Evolutionary conservation across 139 green algal species (phyloP), one percentile per base, ranked within the genome.

Genomic region (Coccomyxa sp.): DNA sequence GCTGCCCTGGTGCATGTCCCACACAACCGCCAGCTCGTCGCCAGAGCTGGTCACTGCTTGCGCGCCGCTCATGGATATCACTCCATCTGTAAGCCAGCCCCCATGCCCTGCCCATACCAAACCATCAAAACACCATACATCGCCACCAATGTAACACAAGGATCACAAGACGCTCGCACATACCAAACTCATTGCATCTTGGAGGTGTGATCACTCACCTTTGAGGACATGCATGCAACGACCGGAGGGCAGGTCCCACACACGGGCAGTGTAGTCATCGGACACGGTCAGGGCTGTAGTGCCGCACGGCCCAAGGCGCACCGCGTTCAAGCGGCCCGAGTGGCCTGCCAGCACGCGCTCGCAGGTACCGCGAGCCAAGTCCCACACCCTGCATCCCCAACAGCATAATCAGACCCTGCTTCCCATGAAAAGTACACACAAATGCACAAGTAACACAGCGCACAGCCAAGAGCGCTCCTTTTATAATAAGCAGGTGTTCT

Each of bases 1-100:
- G 18, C 27, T 57, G 51, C 87, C 87, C 10, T 66, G 89, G 51
- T 25, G n/a, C 28, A 89, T 30, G 78, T 95, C 88, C 92, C 92
- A 95, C 31, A 93, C 79, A 13, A 90, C 84, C 11, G 85, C 91
- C 16, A 90, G 91, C 13, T 81, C 58, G 82, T 94, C 93, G 80
- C 93, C 93, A 31, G 81, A 88, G 23, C 83, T 89, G 13, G 92
- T 96, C 16, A 94, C 79, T 0, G 85, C 91, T 13, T 57, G 81
- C 23, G 31, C 45, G 67, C 85, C 92, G 58, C 91, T 84, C 0
- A 57, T 74, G 0, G 87, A 86, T n/a, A 96, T 84, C 0, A 86
- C 89, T 4, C 89, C 88, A 67, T 92, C 85, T 15, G 85, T 90
- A 13, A 96, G 82, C 91, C 93, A 96, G n/a, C 84, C 83, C 1